Base-by-base conservation (phyloP, 306 rosid species). In the Abrus pulchellus region DNA sequence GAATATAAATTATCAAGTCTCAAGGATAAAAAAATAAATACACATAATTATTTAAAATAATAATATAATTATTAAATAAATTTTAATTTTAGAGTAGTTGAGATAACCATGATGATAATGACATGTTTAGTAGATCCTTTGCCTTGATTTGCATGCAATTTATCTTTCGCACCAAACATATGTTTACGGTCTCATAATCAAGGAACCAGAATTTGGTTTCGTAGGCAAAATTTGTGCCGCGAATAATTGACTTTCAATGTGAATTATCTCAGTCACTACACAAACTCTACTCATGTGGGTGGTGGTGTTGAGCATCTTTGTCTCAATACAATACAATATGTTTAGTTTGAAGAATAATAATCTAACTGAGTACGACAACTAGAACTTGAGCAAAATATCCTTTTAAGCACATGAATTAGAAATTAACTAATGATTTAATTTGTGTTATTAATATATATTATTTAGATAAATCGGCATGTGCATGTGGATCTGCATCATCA, bases 341-440 rank as follows among this genome's bases (percentile, higher is more conserved):
- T 7, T 0, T 20, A n/a, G 30, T 64, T 64, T 41, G 7, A 41
- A n/a, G 11, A 65, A 64, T 5, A 65, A 13, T 40, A 38, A 38
- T 64, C 32, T n/a, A 3, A 63, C 48, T 63, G 6, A 38, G 5
- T 1, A 63, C 4, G n/a, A 14, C 50, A 65, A 65, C 40, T 36
- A 36, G 40, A 36, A 40, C 50, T 65, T 65, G 71, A 65, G 50
- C 52, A 65, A 65, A 14, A 14, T 36, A 36, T 65, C 71, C 34
- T 65, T 65, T 38, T 34, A 30, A n/a, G 1, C 28, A 40, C 6
- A 64, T 20, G 1, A 65, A 65, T 41, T 4, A 4, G 8, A 65
- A 64, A 3, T 7, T 20, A 41, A 65, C n/a, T 20, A 41, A 65
- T 20, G 8, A 7, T 66, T 64, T 67, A 43, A 9, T 67, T 27